Evolutionary conservation across 2,329 filamentous ascomycete species (phyloP).

Genomic region (Cordyceps javanica): DNA sequence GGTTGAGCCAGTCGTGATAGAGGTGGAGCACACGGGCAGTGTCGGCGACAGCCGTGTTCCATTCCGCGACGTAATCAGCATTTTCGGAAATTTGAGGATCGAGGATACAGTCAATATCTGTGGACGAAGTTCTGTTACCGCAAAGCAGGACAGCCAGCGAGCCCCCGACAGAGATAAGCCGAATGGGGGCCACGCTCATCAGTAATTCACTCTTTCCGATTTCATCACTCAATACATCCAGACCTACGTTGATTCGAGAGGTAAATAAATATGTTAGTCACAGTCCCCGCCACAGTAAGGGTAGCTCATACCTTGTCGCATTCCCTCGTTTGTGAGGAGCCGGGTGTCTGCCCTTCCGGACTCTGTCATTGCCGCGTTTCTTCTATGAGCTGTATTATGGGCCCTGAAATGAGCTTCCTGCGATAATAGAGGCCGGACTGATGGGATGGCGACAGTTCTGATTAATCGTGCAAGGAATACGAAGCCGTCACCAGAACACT

Average conservation of each 20-base stretch:
- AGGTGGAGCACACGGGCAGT: slow-evolving; percentile 11
- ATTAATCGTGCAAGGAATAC: too few species aligned
- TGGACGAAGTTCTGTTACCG: slow-evolving; percentile 17
- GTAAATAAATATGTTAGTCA: not conserved
- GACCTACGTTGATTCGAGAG: not conserved
- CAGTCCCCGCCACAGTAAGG: not conserved
- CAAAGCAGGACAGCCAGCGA: slow-evolving; percentile 20
- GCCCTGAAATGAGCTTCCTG: too few species aligned
- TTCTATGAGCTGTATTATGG: not conserved
- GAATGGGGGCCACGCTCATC: slow-evolving; percentile 22
- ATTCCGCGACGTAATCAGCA: slow-evolving; percentile 17
- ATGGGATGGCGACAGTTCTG: not conserved
- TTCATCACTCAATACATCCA: slow-evolving; percentile 15
- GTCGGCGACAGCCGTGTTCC: slow-evolving; percentile 13
- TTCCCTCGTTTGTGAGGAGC: not conserved
- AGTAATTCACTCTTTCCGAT: slow-evolving; percentile 20
- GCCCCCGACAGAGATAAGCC: slow-evolving; percentile 21
- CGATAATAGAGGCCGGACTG: too few species aligned
- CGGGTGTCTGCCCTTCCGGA: not conserved
- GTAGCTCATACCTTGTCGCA: not conserved
- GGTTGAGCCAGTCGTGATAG: slow-evolving; percentile 20
- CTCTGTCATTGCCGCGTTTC: not conserved
- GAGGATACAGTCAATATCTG: slow-evolving; percentile 21
- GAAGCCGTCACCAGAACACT: too few species aligned
- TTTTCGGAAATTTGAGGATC: slow-evolving; percentile 21